Evolutionary conservation across 179 eudicot genomes (phyloP).

Genomic region (Silene vulgaris): DNA sequence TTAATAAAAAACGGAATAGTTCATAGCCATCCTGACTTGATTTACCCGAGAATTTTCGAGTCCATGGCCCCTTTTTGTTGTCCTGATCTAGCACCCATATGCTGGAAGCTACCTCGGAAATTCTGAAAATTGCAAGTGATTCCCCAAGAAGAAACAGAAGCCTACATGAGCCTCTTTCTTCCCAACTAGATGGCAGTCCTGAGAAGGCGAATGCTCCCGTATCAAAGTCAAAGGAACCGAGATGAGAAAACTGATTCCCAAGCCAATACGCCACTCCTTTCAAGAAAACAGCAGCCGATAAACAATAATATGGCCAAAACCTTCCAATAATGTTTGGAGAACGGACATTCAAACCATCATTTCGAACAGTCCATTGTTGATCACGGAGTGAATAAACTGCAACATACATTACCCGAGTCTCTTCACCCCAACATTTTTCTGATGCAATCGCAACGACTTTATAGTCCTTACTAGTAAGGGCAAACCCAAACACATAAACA

Average conservation of each 20-base stretch:
- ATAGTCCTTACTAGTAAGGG: too few relatives aligned
- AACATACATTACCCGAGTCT: too few relatives aligned
- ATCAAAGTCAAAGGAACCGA: neutral
- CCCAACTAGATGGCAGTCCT: neutral
- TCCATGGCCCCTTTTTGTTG: neutral
- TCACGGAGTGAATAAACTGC: too few relatives aligned
- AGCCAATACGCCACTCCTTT: neutral
- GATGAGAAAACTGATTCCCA: neutral
- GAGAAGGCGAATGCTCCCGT: neutral
- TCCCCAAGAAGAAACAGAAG: constrained; percentile 4
- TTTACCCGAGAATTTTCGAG: neutral
- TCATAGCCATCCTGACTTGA: neutral
- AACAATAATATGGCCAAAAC: neutral
- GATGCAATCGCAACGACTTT: too few relatives aligned
- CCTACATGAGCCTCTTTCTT: neutral
- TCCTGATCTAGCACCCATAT: neutral
- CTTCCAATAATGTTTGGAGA: too few relatives aligned
- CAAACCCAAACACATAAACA: too few relatives aligned
- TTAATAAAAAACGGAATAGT: too few relatives aligned
- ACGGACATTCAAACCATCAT: too few relatives aligned
- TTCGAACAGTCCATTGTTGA: too few relatives aligned
- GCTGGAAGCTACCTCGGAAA: too few relatives aligned
- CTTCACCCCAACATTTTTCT: too few relatives aligned
- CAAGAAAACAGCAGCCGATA: neutral
- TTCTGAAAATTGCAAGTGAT: neutral